Conservation (phyloP, 768 basidiomycete species). For the Roridomyces roridus region DNA sequence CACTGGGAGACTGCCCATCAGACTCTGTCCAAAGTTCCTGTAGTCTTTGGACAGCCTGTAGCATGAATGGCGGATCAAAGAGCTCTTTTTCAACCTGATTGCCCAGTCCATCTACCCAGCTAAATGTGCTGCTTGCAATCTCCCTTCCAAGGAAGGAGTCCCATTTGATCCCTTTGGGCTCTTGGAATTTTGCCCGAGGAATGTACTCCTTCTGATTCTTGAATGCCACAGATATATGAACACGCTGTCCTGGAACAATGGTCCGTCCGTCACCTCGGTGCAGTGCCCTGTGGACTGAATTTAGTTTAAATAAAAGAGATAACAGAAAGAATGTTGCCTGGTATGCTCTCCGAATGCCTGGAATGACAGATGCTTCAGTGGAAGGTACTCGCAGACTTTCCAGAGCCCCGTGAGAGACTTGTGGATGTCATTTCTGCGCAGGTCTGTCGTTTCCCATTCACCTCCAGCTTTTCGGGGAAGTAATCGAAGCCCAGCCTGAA, state of each 20-base stretch:
- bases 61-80: not conserved
- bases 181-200: not conserved
- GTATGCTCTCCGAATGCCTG: not conserved
- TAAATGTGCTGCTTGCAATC: not conserved
- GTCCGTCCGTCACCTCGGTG: not conserved
- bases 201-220: not conserved
- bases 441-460: not conserved
- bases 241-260: constrained; percentile 1
- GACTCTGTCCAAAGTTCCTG: not conserved
- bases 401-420: not conserved
- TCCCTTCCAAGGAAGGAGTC: not conserved
- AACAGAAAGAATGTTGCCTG: not conserved
- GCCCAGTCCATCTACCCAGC: not conserved
- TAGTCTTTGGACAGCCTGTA: not conserved
- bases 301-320: too few species aligned
- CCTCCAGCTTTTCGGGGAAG: not conserved
- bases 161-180: not conserved
- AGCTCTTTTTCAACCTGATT: not conserved
- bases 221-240: constrained; percentile 3
- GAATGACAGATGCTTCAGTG: not conserved
- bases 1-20: too few species aligned
- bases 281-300: not conserved
- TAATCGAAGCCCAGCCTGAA: not conserved
- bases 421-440: not conserved
- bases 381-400: not conserved